A percentile compares a stretch with the other conserved stretches of the same genome.
phyloP scores from a whole-genome alignment of 73 alveolate species.

The Paramecium biaurelia region DNA sequence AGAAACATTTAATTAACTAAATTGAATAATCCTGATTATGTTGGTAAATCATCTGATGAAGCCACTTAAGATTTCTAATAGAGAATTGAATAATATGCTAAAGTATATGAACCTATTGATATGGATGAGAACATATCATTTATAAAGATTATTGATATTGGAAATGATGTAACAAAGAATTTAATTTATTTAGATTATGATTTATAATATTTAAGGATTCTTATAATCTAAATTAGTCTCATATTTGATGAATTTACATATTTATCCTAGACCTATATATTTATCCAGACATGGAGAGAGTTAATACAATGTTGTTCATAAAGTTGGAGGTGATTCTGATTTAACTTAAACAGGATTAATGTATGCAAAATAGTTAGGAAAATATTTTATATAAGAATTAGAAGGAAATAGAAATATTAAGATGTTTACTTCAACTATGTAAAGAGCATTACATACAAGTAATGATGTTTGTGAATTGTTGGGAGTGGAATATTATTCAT shows the following conservation, averaged over 20 bases:
- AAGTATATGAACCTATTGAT: constrained; percentile 56
- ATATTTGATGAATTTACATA: constrained; percentile 69
- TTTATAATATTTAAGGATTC: constrained; percentile 53
- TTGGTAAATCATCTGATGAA: constrained; percentile 36
- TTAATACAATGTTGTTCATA: constrained; percentile 64
- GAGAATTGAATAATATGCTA: constrained; percentile 40
- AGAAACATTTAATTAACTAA: constrained; percentile 46
- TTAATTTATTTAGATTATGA: not conserved
- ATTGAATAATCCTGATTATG: constrained; percentile 59
- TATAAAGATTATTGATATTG: constrained; percentile 58
- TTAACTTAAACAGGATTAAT: constrained; percentile 58
- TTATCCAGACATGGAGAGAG: constrained; percentile 83
- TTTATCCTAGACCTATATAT: constrained; percentile 72
- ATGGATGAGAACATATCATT: constrained; percentile 35
- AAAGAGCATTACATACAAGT: constrained; percentile 61
- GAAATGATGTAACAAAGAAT: constrained; percentile 24
- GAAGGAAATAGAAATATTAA: constrained; percentile 14
- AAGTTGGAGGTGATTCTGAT: constrained; percentile 68
- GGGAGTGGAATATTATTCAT: constrained; percentile 35
- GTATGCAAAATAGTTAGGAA: constrained; percentile 54
- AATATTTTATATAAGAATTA: constrained; percentile 34
- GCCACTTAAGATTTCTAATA: constrained; percentile 29
- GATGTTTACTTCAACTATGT: constrained; percentile 57
- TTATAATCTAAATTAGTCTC: constrained; percentile 33
- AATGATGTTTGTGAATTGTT: constrained; percentile 27